Percentiles rank a stretch among this genome's conserved stretches.
Evolutionary conservation across 129 eudicot genomes (phyloP).

Genomic region (Chrysanthemum seticuspe): DNA sequence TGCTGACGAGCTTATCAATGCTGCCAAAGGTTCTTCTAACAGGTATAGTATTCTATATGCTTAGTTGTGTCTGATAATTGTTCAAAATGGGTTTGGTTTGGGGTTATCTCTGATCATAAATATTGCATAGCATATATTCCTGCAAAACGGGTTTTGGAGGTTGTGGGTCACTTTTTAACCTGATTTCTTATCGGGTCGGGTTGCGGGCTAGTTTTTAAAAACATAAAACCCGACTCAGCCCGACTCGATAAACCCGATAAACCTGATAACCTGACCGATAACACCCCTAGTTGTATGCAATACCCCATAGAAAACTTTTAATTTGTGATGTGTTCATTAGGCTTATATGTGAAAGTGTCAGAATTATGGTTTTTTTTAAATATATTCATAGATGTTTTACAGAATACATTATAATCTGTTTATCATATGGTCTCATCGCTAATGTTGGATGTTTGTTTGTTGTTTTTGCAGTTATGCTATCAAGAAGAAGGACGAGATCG

Average conservation of each 20-base stretch:
- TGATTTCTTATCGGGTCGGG: too few species aligned
- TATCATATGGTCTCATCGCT: not conserved
- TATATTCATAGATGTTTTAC: not conserved
- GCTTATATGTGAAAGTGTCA: not conserved
- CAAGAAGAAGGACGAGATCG: constrained; percentile 80
- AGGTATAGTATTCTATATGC: constrained; percentile 30
- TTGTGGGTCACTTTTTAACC: too few species aligned
- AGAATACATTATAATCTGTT: too few species aligned
- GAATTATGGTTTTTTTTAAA: not conserved
- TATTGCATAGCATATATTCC: too few species aligned
- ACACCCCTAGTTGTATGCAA: too few species aligned
- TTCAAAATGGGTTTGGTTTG: not conserved
- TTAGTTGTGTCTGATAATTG: not conserved
- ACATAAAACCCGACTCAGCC: too few species aligned
- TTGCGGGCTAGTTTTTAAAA: too few species aligned
- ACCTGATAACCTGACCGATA: too few species aligned
- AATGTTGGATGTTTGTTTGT: not conserved
- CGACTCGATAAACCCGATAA: too few species aligned
- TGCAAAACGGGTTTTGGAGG: too few species aligned
- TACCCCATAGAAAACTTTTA: not conserved
- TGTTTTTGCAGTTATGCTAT: constrained; percentile 61
- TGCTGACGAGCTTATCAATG: constrained; percentile 85
- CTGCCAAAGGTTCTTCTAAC: constrained; percentile 87
- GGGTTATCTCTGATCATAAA: too few species aligned
- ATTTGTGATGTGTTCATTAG: not conserved